Conservation (phyloP, 2,329 filamentous ascomycete genomes). For the Fusarium sp. region DNA sequence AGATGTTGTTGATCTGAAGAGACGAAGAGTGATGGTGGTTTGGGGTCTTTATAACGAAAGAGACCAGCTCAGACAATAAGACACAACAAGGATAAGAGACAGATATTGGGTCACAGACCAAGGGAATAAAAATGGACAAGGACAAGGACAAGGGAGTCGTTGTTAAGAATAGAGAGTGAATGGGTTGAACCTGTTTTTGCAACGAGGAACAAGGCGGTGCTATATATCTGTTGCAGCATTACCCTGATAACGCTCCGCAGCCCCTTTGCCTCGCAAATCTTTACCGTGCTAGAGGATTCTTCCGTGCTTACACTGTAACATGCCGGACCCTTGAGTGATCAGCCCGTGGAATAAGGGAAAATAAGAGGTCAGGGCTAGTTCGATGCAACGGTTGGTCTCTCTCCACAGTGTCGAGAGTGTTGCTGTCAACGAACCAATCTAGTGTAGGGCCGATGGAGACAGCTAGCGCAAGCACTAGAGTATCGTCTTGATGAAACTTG, state of each 20-base stretch:
- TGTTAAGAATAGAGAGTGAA: constrained; percentile 33
- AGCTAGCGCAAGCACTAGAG: constrained; percentile 17
- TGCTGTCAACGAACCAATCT: constrained; percentile 13
- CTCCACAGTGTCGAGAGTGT: neutral
- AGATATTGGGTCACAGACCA: constrained; percentile 39
- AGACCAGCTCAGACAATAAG: constrained; percentile 31
- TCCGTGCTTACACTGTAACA: constrained; percentile 2
- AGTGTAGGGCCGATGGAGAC: neutral
- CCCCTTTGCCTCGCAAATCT: constrained; percentile 31
- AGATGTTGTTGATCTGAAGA: constrained; percentile 13
- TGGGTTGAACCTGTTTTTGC: constrained; percentile 25
- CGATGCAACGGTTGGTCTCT: neutral
- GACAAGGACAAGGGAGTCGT: constrained; percentile 1
- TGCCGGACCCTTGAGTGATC: constrained; percentile 16
- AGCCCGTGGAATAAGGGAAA: constrained; percentile 1
- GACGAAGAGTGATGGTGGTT: constrained; percentile 6
- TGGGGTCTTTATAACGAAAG: constrained; percentile 29
- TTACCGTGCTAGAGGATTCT: constrained; percentile 17
- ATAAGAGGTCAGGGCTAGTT: constrained; percentile 3
- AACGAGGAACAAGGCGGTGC: constrained; percentile 9
- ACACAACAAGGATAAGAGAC: constrained; percentile 22
- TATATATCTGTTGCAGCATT: constrained; percentile 28
- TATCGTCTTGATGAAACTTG: constrained; percentile 29
- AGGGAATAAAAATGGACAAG: neutral
- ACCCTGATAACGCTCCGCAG: constrained; percentile 1